phyloP scores from a whole-genome alignment of 2,329 filamentous ascomycete species.

The Albophoma yamanashiensis region DNA sequence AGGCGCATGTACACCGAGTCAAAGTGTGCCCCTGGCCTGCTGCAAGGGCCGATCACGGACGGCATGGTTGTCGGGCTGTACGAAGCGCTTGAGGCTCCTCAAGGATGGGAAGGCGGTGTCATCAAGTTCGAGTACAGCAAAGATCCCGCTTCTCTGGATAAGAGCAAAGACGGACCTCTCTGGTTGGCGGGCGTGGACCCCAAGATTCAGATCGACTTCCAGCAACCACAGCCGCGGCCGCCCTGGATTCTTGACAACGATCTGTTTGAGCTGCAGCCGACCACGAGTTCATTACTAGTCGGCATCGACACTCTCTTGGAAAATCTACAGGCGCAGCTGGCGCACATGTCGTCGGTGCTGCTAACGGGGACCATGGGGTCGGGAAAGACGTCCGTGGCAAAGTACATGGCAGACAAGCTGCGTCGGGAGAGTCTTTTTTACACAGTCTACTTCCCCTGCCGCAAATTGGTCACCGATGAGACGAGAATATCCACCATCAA shows the following conservation, averaged over 20 bases:
- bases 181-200: slow-evolving; percentile 76
- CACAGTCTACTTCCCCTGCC: slow-evolving; percentile 76
- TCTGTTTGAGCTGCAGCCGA: slow-evolving; percentile 43
- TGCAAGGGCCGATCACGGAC: slow-evolving; percentile 82
- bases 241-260: slow-evolving; percentile 37
- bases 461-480: slow-evolving; percentile 82
- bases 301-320: slow-evolving; percentile 72
- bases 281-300: slow-evolving; percentile 54
- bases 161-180: slow-evolving; percentile 34
- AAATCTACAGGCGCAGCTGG: slow-evolving; percentile 64
- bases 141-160: slow-evolving; percentile 24
- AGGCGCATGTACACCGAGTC: slow-evolving; percentile 56
- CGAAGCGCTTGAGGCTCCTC: slow-evolving; percentile 39
- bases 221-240: slow-evolving; percentile 59
- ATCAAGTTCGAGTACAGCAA: slow-evolving; percentile 55
- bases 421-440: slow-evolving; percentile 67
- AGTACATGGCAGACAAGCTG: slow-evolving; percentile 63
- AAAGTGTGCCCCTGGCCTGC: slow-evolving; percentile 46
- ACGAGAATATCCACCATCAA: slow-evolving; percentile 83
- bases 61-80: slow-evolving; percentile 62
- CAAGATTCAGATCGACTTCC: slow-evolving; percentile 64
- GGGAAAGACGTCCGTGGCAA: slow-evolving; percentile 76
- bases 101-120: slow-evolving; percentile 74
- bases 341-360: slow-evolving; percentile 79
- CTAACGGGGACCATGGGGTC: slow-evolving; percentile 82